These are phyloP conservation scores for Paradendryphiella salina DNA, from an alignment of 2,329 filamentous ascomycete genomes.

Conservation along the genomic window DNA sequence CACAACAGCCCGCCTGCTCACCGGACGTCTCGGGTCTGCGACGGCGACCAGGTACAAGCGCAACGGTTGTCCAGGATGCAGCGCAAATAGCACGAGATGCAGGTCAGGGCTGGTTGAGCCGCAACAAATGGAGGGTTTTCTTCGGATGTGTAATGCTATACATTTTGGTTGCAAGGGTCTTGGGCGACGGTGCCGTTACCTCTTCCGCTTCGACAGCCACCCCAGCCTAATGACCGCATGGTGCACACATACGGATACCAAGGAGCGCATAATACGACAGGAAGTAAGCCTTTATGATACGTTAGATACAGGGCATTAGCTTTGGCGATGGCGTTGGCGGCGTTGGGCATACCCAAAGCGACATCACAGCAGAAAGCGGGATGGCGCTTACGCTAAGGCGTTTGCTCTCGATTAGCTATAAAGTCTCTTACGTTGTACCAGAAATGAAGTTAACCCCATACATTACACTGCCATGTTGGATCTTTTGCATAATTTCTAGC, in stretches of 20 bases:
- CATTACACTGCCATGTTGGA: too few species aligned
- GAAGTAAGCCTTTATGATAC: too few species aligned
- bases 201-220: slow-evolving; percentile 7
- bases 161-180: slow-evolving; percentile 75
- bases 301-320: too few species aligned
- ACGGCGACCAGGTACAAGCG: slow-evolving; percentile 63
- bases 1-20: slow-evolving; percentile 58
- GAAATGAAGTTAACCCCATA: too few species aligned
- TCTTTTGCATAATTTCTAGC: too few species aligned
- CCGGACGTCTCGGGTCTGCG: slow-evolving; percentile 65
- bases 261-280: too few species aligned
- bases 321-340: too few species aligned
- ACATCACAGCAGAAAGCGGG: too few species aligned
- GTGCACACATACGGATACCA: background rate
- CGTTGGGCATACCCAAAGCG: too few species aligned
- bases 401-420: too few species aligned
- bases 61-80: slow-evolving; percentile 74
- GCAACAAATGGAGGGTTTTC: slow-evolving; percentile 76
- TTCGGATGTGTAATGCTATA: slow-evolving; percentile 76
- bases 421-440: too few species aligned
- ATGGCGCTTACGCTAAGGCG: too few species aligned
- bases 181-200: slow-evolving; percentile 56
- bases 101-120: slow-evolving; percentile 77
- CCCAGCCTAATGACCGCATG: background rate
- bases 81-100: slow-evolving; percentile 73